Conservation (phyloP, 2,329 filamentous ascomycete genomes). For the Piedraia hortae region DNA sequence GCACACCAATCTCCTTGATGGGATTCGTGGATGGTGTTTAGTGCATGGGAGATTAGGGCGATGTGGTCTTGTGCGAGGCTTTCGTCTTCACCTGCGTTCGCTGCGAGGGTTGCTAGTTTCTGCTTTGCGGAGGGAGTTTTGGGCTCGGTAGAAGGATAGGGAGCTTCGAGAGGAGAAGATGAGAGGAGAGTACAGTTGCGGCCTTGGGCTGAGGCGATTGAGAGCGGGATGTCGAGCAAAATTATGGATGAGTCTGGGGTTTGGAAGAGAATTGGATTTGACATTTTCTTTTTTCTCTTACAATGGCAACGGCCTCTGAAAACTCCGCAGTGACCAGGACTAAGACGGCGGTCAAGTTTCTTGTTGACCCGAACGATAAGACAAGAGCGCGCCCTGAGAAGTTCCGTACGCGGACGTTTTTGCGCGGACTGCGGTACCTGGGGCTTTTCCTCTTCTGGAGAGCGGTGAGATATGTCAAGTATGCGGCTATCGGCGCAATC, state of each 20-base stretch:
- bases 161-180: slow-evolving; percentile 16
- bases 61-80: slow-evolving; percentile 9
- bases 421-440: slow-evolving; percentile 14
- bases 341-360: slow-evolving; percentile 12
- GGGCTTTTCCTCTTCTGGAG: slow-evolving; percentile 18
- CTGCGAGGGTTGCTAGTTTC: slow-evolving; percentile 12
- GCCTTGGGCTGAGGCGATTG: slow-evolving; percentile 40
- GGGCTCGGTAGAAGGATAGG: slow-evolving; percentile 29
- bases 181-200: slow-evolving; percentile 18
- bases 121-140: slow-evolving; percentile 20
- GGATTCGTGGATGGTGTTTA: slow-evolving; percentile 1
- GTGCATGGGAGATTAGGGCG: slow-evolving; percentile 9
- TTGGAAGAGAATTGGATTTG: slow-evolving; percentile 24
- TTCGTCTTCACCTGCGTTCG: slow-evolving; percentile 15
- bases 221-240: slow-evolving; percentile 41
- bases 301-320: too few relatives aligned
- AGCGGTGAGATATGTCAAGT: slow-evolving; percentile 17
- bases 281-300: slow-evolving; percentile 3
- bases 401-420: slow-evolving; percentile 15
- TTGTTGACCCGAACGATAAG: slow-evolving; percentile 14
- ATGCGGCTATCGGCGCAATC: slow-evolving; percentile 16
- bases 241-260: slow-evolving; percentile 23
- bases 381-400: slow-evolving; percentile 9
- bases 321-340: slow-evolving; percentile 3
- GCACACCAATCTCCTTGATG: background rate